These are phyloP conservation scores for Aspergillus pseudonomiae DNA, from an alignment of 2,329 filamentous ascomycete genomes.

Conservation along the genomic window DNA sequence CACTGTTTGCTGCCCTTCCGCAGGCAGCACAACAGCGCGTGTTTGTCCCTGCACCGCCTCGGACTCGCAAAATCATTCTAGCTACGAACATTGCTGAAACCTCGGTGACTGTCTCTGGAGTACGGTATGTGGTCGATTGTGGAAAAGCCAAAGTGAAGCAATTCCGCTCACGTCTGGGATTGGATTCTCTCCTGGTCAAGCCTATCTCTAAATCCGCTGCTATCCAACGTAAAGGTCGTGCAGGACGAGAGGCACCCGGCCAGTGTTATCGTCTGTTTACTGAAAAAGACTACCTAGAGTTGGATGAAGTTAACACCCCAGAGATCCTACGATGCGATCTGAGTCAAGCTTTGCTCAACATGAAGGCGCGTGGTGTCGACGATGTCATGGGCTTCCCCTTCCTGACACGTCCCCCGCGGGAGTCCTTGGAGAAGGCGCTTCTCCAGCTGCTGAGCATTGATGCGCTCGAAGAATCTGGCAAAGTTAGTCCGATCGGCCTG, in stretches of 20 bases:
- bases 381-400: conserved; percentile 83
- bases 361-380: conserved; percentile 87
- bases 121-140: conserved; percentile 87
- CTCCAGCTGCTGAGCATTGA: conserved; percentile 78
- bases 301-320: conserved; percentile 76
- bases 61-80: conserved; percentile 85
- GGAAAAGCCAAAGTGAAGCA: conserved; percentile 95
- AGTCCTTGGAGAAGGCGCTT: conserved; percentile 79
- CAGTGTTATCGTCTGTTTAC: conserved; percentile 92
- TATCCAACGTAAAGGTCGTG: conserved; percentile 86
- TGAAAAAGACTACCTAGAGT: conserved; percentile 68
- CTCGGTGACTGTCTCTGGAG: conserved; percentile 91
- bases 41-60: conserved; percentile 73
- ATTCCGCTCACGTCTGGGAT: conserved; percentile 78
- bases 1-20: conserved; percentile 87
- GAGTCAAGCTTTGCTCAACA: conserved; percentile 80
- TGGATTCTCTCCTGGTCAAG: conserved; percentile 88
- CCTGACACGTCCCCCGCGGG: conserved; percentile 76
- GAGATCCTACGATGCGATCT: conserved; percentile 92
- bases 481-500: conserved; percentile 72
- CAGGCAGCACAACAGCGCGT: conserved; percentile 84
- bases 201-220: conserved; percentile 92
- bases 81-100: conserved; percentile 99
- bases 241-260: conserved; percentile 86
- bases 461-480: conserved; percentile 71